phyloP scores from a whole-genome alignment of 768 basidiomycete species.

The Cystoderma amianthinum region DNA sequence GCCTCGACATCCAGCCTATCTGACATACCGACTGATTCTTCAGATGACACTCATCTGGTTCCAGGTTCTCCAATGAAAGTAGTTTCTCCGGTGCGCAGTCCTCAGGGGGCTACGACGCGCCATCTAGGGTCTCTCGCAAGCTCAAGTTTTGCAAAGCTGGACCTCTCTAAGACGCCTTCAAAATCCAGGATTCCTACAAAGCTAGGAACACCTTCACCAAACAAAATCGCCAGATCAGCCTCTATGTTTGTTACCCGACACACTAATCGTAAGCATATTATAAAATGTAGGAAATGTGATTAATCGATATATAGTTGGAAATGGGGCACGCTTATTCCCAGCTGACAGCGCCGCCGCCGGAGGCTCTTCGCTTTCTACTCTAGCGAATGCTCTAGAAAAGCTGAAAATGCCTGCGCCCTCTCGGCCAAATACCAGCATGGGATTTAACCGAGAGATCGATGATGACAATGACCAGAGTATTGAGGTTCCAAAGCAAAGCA shows the following conservation, averaged over 20 bases:
- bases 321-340: slow-evolving; percentile 17
- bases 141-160: slow-evolving; percentile 14
- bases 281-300: neutral
- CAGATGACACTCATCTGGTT: slow-evolving; percentile 5
- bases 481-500: slow-evolving; percentile 5
- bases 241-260: slow-evolving; percentile 19
- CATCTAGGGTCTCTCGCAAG: slow-evolving; percentile 5
- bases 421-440: slow-evolving; percentile 65
- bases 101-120: slow-evolving; percentile 1
- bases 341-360: slow-evolving; percentile 13
- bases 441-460: slow-evolving; percentile 40
- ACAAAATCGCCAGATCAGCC: slow-evolving; percentile 22
- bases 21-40: slow-evolving; percentile 7
- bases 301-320: slow-evolving; percentile 9
- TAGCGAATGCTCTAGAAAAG: slow-evolving; percentile 65
- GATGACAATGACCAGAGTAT: slow-evolving; percentile 16
- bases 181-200: slow-evolving; percentile 11
- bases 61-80: slow-evolving; percentile 26
- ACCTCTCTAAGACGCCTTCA: slow-evolving; percentile 17
- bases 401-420: slow-evolving; percentile 60
- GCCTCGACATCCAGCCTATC: slow-evolving; percentile 8
- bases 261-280: slow-evolving; percentile 15
- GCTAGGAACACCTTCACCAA: slow-evolving; percentile 19
- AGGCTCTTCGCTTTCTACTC: slow-evolving; percentile 49
- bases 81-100: slow-evolving; percentile 16